Evolutionary conservation across 495 filamentous ascomycete species (phyloP).

Genomic region (Aspergillus avenaceus): DNA sequence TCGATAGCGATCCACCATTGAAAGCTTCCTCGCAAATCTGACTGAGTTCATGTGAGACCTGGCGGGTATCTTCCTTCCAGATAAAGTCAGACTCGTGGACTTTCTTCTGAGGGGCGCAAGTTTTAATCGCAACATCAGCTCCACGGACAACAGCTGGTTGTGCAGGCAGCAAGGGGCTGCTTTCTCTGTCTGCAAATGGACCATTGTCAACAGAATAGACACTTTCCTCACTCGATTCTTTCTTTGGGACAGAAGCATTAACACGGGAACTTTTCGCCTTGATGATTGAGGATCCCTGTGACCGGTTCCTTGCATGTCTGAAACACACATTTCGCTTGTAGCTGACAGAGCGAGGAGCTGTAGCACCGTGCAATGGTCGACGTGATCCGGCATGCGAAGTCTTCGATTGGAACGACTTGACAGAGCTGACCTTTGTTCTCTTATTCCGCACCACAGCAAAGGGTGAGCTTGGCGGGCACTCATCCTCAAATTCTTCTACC

Average conservation of each 20-base stretch:
- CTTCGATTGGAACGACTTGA: constrained; percentile 38
- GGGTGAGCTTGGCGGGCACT: constrained; percentile 22
- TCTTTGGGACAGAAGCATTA: constrained; percentile 13
- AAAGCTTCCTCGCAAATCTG: constrained; percentile 80
- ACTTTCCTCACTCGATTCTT: constrained; percentile 27
- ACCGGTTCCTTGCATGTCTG: constrained; percentile 49
- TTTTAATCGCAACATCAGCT: constrained; percentile 22
- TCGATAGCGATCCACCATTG: constrained; percentile 61
- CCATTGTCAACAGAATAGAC: constrained; percentile 20
- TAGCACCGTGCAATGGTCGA: constrained; percentile 48
- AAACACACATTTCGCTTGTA: constrained; percentile 82
- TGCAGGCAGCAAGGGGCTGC: constrained; percentile 38
- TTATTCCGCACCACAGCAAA: constrained; percentile 33
- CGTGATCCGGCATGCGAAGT: constrained; percentile 52
- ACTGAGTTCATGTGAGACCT: constrained; percentile 63
- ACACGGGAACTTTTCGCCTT: constrained; percentile 17
- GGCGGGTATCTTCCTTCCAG: constrained; percentile 59
- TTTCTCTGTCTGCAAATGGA: constrained; percentile 16
- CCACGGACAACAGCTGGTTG: constrained; percentile 37
- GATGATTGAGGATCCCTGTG: constrained; percentile 30
- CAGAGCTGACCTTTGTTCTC: constrained; percentile 31
- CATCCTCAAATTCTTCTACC: constrained; percentile 19
- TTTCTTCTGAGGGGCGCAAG: constrained; percentile 31
- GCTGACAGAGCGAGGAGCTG: constrained; percentile 51
- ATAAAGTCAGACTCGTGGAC: constrained; percentile 40